Evolutionary conservation across 495 filamentous ascomycete species (phyloP), one percentile per base, ranked within the genome.

Genomic region (Venustampulla echinocandica): DNA sequence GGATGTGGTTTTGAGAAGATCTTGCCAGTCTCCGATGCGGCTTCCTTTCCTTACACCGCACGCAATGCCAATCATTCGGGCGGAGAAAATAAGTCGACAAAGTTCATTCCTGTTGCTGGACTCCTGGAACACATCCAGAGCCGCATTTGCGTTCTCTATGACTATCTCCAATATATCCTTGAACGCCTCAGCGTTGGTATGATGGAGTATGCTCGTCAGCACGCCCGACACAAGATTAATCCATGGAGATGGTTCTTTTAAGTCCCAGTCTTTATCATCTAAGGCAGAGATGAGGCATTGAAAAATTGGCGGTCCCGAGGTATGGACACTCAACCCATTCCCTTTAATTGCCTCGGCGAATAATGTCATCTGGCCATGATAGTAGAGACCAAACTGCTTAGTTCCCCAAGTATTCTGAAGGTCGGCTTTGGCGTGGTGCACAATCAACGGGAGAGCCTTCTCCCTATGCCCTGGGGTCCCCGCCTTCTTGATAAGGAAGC

Each of bases 401-500:
- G 64, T 64, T 23, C 69, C 71, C 11, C 62, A 68, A 20, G 70
- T 58, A 35, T 73, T 69, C 21, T 70, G 62, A 21, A 93, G 65
- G 58, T 93, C 86, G 18, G 75, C 64, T 34, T 84, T 73, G 0
- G 81, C 77, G 61, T 86, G 82, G 1, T 70, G 64, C 0, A 93
- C 62, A 22, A 94, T 81, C 19, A 72, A 63, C 14, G 78, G 66
- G 30, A 98, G 69, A 1, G 89, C 77, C 18, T 75, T 75, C 53
- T 87, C 82, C 54, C 85, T 82, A 46, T 82, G 75, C 44, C 85
- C 82, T 0, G 76, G 72, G 21, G 82, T 73, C 1, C 79, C 86
- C 24, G 90, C 85, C 66, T 95, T 97, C 54, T 88, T 81, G 23
- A 97, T 70, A 15, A 99, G 68, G 59, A 96, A 97, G 47, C 89